Base-by-base conservation (phyloP, 805 yeast species). In the Tetrapisispora nanseiensis region DNA sequence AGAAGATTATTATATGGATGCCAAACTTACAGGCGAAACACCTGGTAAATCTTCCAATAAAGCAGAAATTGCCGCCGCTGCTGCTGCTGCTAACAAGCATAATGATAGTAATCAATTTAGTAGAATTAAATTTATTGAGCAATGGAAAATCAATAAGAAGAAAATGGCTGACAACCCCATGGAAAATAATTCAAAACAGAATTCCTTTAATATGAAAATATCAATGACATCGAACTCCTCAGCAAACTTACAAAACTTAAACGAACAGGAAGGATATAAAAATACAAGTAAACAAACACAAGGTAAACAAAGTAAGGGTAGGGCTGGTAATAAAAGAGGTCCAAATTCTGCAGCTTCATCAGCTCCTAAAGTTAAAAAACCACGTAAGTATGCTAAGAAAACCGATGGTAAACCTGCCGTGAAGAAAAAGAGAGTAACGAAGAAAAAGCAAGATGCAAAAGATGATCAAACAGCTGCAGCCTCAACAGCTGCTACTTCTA, bases 121-220 rank as follows among this genome's bases (percentile, higher is more conserved):
- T 71, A 75, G 97, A 49, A 67, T 90, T 40, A 72, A 95, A 48
- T 86, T 89, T 54, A 82, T 90, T 45, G 97, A 90, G 60, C 92
- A 83, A 62, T 78, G 84, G 65, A 70, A 95, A 42, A 70, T 83
- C 37, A 76, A 83, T 57, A 75, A 76, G 54, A 81, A 75, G 44
- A 68, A 75, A 46, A 56, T 70, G 44, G 70, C 70, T 46, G 74
- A 70, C 44, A 68, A 19, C 66, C 70, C 11, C 8, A 51, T 63
- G 39, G 51, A 43, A 38, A 54, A 54, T 27, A 54, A 48, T 46
- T 45, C 51, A n/a, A 46, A 50, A 23, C 51, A 55, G 11, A 47
- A 52, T n/a, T 52, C 59, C 16, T 63, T 56, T 43, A 56, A 54
- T 49, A 55, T 52, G 15, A 52, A 54, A 34, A 61, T 60, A 36